Evolutionary conservation across 2,329 filamentous ascomycete species (phyloP), one percentile per base, ranked within the genome.

Genomic region (Pestalotiopsis sp.): DNA sequence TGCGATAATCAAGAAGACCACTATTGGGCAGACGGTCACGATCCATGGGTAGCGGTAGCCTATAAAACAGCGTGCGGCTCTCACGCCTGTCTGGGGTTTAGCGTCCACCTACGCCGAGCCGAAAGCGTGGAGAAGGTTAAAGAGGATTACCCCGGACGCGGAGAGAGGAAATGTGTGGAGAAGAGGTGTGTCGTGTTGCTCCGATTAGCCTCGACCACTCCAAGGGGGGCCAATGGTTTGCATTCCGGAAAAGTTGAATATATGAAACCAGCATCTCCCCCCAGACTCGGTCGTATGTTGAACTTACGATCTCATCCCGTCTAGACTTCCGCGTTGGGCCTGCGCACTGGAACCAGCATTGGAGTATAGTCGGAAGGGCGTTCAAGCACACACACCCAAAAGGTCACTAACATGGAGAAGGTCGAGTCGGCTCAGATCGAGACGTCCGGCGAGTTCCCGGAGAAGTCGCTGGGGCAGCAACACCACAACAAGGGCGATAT

Each of bases 401-500:
- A n/a, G 23, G 7, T n/a, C 23, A 59, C 17, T 27, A 36, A 23
- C 23, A 36, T 59, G 23, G 57, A 59, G 27, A 59, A 59, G 12
- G 57, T 59, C 23, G 57, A 36, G 14, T 27, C 57, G 23, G n/a
- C 59, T 41, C 59, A 62, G 31, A 41, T 62, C 31, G 59, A 62
- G 23, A 62, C 59, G 6, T 14, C 59, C 14, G 31, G 27, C n/a
- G 36, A 38, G 13, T 36, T 39, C 11, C 36, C 36, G 1, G 36
- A 39, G 31, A 39, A 62, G 36, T 62, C 36, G 36, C 36, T 36
- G 17, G 59, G 59, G n/a, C 59, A 62, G 59, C 27, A 62, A 12
- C 62, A 66, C 6, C 67, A 68, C 41, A 36, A 67, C 45, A 59
- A 67, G 31, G 68, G 64, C 58, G 65, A 69, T 14, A 62, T 65